phyloP scores from a whole-genome alignment of 345 rosid species.

The Acer negundo region DNA sequence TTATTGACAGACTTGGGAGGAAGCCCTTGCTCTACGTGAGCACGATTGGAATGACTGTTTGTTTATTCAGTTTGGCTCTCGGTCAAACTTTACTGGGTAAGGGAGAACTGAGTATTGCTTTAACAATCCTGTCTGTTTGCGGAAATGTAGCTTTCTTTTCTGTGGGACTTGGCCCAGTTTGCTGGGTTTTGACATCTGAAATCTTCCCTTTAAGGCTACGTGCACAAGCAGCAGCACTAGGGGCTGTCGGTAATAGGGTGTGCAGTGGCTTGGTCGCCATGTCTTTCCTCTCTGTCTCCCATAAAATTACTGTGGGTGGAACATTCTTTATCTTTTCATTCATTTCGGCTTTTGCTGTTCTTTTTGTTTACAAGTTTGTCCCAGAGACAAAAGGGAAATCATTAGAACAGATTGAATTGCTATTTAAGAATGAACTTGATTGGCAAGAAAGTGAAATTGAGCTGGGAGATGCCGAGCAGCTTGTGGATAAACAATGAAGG shows the following conservation, averaged over 20 bases:
- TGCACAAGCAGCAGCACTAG: slow-evolving; percentile 81
- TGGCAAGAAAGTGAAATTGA: slow-evolving; percentile 54
- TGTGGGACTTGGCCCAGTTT: slow-evolving; percentile 75
- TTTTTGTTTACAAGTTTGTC: slow-evolving; percentile 58
- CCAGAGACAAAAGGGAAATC: slow-evolving; percentile 87
- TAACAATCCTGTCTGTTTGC: slow-evolving; percentile 59
- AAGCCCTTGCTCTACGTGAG: slow-evolving; percentile 80
- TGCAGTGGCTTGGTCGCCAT: slow-evolving; percentile 77
- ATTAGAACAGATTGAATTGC: slow-evolving; percentile 68
- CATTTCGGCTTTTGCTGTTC: slow-evolving; percentile 61
- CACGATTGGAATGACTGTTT: slow-evolving; percentile 81
- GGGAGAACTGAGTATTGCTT: slow-evolving; percentile 44
- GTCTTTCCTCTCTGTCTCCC: slow-evolving; percentile 74
- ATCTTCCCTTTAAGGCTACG: slow-evolving; percentile 75
- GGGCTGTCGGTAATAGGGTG: slow-evolving; percentile 77
- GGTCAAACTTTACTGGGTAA: slow-evolving; percentile 56
- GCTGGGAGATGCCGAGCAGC: slow-evolving; percentile 74
- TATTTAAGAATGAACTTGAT: slow-evolving; percentile 47
- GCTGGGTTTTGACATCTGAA: slow-evolving; percentile 84
- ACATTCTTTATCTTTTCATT: slow-evolving; percentile 60
- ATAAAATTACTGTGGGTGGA: slow-evolving; percentile 63
- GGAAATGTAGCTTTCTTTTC: slow-evolving; percentile 88
- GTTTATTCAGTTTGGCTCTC: slow-evolving; percentile 58
- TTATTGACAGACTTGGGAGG: slow-evolving; percentile 68
- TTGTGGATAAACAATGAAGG: slow-evolving; percentile 49